Evolutionary conservation across 2,329 filamentous ascomycete genomes (phyloP), one percentile per base, ranked within the genome.

Genomic region (Trichoderma arundinaceum): DNA sequence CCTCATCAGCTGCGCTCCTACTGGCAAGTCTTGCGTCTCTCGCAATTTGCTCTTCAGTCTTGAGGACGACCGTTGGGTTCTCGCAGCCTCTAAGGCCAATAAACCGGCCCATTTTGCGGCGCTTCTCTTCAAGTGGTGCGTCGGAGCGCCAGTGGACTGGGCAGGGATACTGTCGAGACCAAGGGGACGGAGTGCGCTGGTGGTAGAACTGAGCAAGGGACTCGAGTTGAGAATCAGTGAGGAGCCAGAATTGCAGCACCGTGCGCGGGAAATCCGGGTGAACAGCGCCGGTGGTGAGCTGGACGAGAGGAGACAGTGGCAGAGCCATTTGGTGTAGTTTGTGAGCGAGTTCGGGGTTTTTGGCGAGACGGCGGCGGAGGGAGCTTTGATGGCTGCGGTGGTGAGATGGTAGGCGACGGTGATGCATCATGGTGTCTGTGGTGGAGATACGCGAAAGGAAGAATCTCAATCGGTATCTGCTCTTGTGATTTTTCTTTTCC

Each of bases 221-320:
- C 78, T 93, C 90, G 63, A 92, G 86, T 77, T 93, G 83, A 35
- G 78, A 78, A 74, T 91, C 88, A 15, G 89, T 92, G 43, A 93
- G 83, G 38, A 92, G 86, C 84, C 89, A 91, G 78, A 90, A 92
- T 74, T 85, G 83, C 52, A 93, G 86, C 63, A 92, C 81, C 3
- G 86, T 90, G 19, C 74, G 72, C 1, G 90, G 90, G 75, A 90
- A 93, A 64, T 80, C 75, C 0, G 87, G 85, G 72, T 91, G 89
- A 2, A 89, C 78, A n/a, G 78, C 73, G 57, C 89, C 89, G 1
- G 84, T 85, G 22, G 81, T 81, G 69, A 89, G 77, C 76, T 88
- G 85, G 7, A 90, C 86, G 6, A 93, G 86, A 1, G 90, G 89
- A 0, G 85, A 83, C 28, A 93, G 85, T 22, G 81, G 82, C 10